Conservation (phyloP, 2,329 filamentous ascomycete genomes). For the Dendrostoma leiphaemia region DNA sequence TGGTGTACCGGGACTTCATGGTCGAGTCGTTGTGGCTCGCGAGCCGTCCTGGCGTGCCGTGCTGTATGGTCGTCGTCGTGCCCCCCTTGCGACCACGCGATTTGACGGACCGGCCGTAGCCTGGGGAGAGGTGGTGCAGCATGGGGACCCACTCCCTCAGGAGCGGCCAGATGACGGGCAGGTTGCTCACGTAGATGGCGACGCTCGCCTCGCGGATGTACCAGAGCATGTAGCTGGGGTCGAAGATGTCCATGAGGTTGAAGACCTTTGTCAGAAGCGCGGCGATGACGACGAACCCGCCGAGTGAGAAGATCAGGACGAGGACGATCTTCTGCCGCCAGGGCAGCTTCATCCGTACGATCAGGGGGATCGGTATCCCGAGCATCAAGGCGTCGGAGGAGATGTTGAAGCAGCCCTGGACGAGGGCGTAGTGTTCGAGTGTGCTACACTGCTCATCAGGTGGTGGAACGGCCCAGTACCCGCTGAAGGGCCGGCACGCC, state of each 20-base stretch:
- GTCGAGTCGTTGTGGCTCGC: too few relatives aligned
- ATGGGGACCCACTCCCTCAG: slow-evolving; percentile 29
- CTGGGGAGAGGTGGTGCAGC: too few relatives aligned
- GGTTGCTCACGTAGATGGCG: slow-evolving; percentile 51
- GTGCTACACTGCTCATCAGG: slow-evolving; percentile 45
- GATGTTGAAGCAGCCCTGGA: slow-evolving; percentile 48
- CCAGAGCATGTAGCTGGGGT: slow-evolving; percentile 44
- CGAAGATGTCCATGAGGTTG: slow-evolving; percentile 33
- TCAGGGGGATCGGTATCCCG: slow-evolving; percentile 43
- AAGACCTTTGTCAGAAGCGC: slow-evolving; percentile 45
- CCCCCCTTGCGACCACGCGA: too few relatives aligned
- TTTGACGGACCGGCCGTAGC: too few relatives aligned
- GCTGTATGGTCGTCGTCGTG: too few relatives aligned
- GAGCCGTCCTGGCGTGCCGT: too few relatives aligned
- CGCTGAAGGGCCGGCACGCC: slow-evolving; percentile 41
- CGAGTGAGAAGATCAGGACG: slow-evolving; percentile 46
- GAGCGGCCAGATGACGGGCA: slow-evolving; percentile 52
- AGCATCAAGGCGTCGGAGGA: slow-evolving; percentile 47
- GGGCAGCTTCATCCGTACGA: slow-evolving; percentile 39
- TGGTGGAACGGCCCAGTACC: slow-evolving; percentile 47
- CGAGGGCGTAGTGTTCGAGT: slow-evolving; percentile 42
- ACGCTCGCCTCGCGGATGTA: slow-evolving; percentile 53
- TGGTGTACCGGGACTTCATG: too few relatives aligned
- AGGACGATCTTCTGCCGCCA: slow-evolving; percentile 44
- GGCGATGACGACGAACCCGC: slow-evolving; percentile 43